Base-by-base conservation (phyloP, 768 basidiomycete genomes). In the Candolleomyces aberdarensis region DNA sequence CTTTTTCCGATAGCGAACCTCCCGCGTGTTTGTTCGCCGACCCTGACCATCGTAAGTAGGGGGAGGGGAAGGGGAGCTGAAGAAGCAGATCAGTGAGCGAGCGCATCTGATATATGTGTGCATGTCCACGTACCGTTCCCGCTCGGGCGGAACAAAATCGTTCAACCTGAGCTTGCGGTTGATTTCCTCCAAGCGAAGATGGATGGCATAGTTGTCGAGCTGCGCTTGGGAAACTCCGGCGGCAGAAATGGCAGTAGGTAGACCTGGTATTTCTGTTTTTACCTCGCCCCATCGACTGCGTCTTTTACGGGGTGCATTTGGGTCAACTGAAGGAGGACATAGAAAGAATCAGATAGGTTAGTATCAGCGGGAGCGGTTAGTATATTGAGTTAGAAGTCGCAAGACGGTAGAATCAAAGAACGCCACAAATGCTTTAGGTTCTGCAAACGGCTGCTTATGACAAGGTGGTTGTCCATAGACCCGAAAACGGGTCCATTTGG, bases 281-380 rank as follows among this genome's bases (percentile, higher is more conserved):
- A 86, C 91, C 67, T 97, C 96, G 65, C 97, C 97, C 96, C 96
- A 99, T 60, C 97, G 91, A 70, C 95, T 97, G 66, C 94, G 91
- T 64, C 96, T 87, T 79, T 98, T 98, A 64, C 96, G 89, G 66
- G 94, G 87, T 65, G 88, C 90, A 71, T 94, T 92, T 59, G 87
- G 83, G 72, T 91, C 87, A 82, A 86, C 91, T 91, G 74, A 68
- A 66, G 66, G 74, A 71, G 78, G 75, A 77, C 68, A 74, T 67
- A 74, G 80, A 76, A 69, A 63, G 72, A 76, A 69, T 56, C 67
- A 70, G 74, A 66, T 77, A 74, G 76, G 81, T 91, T 85, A 88
- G 86, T 87, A 80, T 74, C 61, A 75, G 77, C 78, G 81, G 80
- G 77, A 36, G 36, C 36, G 11, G 73, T 70, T 70, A 72, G 72